Percentiles rank a stretch among this genome's conserved stretches.
These are phyloP conservation scores for Cryphonectria carpinicola DNA, from an alignment of 2,329 filamentous ascomycete species.

Conservation along the genomic window DNA sequence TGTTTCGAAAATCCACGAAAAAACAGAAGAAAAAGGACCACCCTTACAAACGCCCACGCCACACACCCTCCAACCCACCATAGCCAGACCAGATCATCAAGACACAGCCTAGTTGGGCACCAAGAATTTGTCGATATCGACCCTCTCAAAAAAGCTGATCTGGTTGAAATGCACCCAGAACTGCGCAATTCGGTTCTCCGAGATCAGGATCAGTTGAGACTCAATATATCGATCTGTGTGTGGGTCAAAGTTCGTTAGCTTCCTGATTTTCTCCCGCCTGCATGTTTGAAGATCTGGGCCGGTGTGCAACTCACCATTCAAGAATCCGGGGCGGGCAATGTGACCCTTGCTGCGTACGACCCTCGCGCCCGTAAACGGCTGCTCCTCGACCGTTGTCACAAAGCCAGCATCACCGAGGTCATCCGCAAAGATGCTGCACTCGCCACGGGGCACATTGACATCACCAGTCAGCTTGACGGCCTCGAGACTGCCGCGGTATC, in stretches of 20 bases:
- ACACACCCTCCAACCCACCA: neutral
- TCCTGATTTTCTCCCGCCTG: neutral
- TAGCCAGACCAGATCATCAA: neutral
- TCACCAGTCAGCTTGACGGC: slow-evolving; percentile 93
- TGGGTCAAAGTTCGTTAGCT: slow-evolving; percentile 12
- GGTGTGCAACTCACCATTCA: slow-evolving; percentile 61
- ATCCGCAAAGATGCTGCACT: slow-evolving; percentile 78
- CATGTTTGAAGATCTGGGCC: neutral
- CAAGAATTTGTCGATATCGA: slow-evolving; percentile 59
- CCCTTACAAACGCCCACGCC: neutral
- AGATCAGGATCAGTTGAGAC: slow-evolving; percentile 78
- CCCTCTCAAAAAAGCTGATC: slow-evolving; percentile 64
- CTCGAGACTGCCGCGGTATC: slow-evolving; percentile 72
- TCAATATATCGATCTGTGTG: slow-evolving; percentile 72
- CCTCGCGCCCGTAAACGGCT: slow-evolving; percentile 72
- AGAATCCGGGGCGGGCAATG: slow-evolving; percentile 74
- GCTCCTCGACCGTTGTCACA: slow-evolving; percentile 65
- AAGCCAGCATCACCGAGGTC: slow-evolving; percentile 73
- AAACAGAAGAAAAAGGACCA: neutral
- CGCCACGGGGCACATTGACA: slow-evolving; percentile 83
- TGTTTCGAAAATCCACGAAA: neutral
- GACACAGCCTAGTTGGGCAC: slow-evolving; percentile 9
- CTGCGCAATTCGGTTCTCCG: slow-evolving; percentile 76
- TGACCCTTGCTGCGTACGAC: slow-evolving; percentile 78
- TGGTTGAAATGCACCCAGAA: slow-evolving; percentile 73